A percentile compares a stretch with the other conserved stretches of the same genome.
Conservation (phyloP, 23 red algal genomes). For the Gracilariopsis chorda region DNA sequence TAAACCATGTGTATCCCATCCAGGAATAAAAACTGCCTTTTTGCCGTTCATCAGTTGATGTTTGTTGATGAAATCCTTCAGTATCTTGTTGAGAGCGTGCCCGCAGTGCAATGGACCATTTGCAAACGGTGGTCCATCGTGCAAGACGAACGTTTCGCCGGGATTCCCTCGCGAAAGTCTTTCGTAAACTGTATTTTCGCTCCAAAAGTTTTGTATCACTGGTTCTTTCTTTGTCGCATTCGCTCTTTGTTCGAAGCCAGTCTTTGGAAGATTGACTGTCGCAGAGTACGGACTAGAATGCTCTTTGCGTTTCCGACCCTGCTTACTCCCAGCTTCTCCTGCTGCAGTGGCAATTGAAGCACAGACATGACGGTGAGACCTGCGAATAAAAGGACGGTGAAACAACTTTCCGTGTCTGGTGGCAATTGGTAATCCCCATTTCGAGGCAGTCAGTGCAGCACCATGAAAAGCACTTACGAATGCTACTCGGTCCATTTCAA, state of each 20-base stretch:
- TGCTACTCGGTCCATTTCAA: conserved; percentile 37
- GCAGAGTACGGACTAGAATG: conserved; percentile 59
- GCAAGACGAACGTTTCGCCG: conserved; percentile 75
- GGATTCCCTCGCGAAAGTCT: conserved; percentile 55
- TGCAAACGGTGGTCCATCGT: conserved; percentile 98
- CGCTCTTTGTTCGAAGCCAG: conserved; percentile 90
- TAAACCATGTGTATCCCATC: conserved; percentile 98
- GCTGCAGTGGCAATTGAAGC: background rate
- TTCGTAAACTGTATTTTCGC: conserved; percentile 73
- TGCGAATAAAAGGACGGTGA: background rate
- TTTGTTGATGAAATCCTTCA: conserved; percentile 97
- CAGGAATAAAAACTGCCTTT: conserved; percentile 81
- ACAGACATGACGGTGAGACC: background rate
- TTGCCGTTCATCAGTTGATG: conserved; percentile 78
- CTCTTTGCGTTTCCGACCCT: conserved; percentile 9
- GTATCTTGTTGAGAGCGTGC: conserved; percentile 97
- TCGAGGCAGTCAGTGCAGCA: background rate
- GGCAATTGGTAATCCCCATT: background rate
- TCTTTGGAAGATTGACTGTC: conserved; percentile 91
- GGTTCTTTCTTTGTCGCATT: conserved; percentile 87
- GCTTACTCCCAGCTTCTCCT: background rate
- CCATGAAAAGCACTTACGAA: conserved; percentile 40
- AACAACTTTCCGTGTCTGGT: background rate
- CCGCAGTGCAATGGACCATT: conserved; percentile 96
- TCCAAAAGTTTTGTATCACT: conserved; percentile 91